Base-by-base conservation (phyloP, 2,329 filamentous ascomycete genomes). In the Fusarium camptoceras region DNA sequence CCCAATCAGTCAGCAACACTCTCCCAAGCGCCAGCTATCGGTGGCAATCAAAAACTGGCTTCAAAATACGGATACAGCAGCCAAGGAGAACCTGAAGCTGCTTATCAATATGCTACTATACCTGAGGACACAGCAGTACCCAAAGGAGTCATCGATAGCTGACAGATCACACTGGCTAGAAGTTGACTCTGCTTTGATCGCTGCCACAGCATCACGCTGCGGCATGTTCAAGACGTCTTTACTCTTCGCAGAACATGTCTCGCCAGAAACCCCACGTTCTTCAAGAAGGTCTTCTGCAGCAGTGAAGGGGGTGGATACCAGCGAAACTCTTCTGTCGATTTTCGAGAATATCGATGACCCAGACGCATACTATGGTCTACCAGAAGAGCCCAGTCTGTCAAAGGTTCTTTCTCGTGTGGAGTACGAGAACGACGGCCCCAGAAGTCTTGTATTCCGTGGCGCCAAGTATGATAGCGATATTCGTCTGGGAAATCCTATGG, bases 341-440 rank as follows among this genome's bases (percentile, higher is more conserved):
- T 99, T 96, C 78, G 92, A 93, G 76, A 95, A 93, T 65, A 92
- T 99, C 48, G 94, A 98, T 76, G 97, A 99, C 75, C 95, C 94
- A 3, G 96, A 99, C 78, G 91, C 94, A 1, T 99, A 97, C 78
- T 99, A 99, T 76, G 97, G 96, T 6, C 86, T 98, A 10, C 88
- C 93, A 43, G 92, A 97, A 78, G 88, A 88, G 42, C 88, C 94
- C 9, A 94, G 90, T 60, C 81, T 99, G 18, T 84, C 87, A 18
- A 93, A 91, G 14, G 91, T 98, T 2, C 84, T 98, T 62, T 88
- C 91, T 53, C 90, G 93, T 12, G 86, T 98, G 7, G 94, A 97
- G 71, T 95, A 98, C 76, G 96, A 99, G 80, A 91, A 90, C 51
- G 91, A 97, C 72, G 94, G 94, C 0, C 85, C 90, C 53, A 97